A percentile compares a stretch with the other conserved stretches of the same genome.
phyloP scores from a whole-genome alignment of 1,139 yeast genomes.

The Suhomyces wounanorum region DNA sequence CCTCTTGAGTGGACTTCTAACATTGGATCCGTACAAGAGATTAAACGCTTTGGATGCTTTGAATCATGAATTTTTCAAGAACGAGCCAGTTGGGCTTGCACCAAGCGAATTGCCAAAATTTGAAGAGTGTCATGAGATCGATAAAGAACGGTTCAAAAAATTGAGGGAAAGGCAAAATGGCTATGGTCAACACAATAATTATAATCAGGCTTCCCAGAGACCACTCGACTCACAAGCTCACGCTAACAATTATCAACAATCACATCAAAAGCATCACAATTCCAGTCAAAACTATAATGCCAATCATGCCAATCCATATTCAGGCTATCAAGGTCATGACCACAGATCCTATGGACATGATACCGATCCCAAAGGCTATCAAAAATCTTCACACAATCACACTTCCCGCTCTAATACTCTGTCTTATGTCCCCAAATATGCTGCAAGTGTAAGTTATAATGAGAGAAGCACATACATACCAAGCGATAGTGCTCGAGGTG shows the following conservation, averaged over 20 bases:
- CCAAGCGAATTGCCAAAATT: constrained; percentile 64
- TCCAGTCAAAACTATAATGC: not conserved
- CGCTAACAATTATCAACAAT: not conserved
- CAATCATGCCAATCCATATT: not conserved
- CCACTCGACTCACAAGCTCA: not conserved
- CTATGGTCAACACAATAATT: not conserved
- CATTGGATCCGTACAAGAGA: constrained; percentile 69
- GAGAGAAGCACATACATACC: constrained; percentile 8
- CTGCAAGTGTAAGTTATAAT: not conserved
- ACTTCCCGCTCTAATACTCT: not conserved
- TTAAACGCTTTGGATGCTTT: constrained; percentile 80
- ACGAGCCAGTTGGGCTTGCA: constrained; percentile 62
- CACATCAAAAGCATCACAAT: not conserved
- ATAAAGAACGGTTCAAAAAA: constrained; percentile 62
- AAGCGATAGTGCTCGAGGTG: not conserved
- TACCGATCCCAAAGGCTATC: not conserved
- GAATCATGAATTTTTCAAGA: constrained; percentile 64
- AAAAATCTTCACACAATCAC: constrained; percentile 1
- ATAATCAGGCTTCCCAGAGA: not conserved
- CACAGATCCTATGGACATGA: not conserved
- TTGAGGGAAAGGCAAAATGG: constrained; percentile 17
- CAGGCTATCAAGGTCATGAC: not conserved
- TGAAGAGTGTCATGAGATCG: constrained; percentile 89
- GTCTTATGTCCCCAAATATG: constrained; percentile 8
- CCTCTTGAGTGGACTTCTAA: constrained; percentile 56